Percentiles rank a stretch among this genome's conserved stretches.
Conservation (phyloP, 2,329 filamentous ascomycete genomes). For the Magnaporthales sp. region DNA sequence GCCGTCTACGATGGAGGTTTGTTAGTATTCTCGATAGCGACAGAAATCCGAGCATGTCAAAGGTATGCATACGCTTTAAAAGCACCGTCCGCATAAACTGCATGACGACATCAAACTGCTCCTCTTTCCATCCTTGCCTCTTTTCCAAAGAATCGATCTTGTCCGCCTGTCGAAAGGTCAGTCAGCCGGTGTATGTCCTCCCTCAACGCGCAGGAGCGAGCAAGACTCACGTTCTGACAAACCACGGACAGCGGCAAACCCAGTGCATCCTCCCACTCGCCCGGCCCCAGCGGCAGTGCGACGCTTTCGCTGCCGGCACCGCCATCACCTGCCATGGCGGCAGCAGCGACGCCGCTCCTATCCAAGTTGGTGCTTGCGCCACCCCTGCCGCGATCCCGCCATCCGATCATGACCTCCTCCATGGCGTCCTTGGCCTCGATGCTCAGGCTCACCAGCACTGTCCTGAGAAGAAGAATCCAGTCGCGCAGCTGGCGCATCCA, state of each 20-base stretch:
- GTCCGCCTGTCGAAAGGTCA: slow-evolving; percentile 49
- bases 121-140: slow-evolving; percentile 88
- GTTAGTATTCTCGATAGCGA: neutral
- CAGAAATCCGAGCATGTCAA: neutral
- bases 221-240: slow-evolving; percentile 72
- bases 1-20: slow-evolving; percentile 48
- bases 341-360: slow-evolving; percentile 47
- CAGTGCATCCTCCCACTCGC: slow-evolving; percentile 87
- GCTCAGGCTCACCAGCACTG: slow-evolving; percentile 65
- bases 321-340: slow-evolving; percentile 20
- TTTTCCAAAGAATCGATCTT: slow-evolving; percentile 87
- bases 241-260: slow-evolving; percentile 86
- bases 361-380: slow-evolving; percentile 55
- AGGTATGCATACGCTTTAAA: slow-evolving; percentile 59
- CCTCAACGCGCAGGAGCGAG: slow-evolving; percentile 5
- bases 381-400: slow-evolving; percentile 68
- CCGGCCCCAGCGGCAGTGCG: slow-evolving; percentile 70
- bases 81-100: slow-evolving; percentile 87
- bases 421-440: slow-evolving; percentile 72
- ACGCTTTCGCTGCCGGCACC: slow-evolving; percentile 48
- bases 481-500: slow-evolving; percentile 85
- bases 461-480: slow-evolving; percentile 80
- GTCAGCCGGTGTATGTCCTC: slow-evolving; percentile 13
- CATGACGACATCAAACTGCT: slow-evolving; percentile 90
- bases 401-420: slow-evolving; percentile 75